Conservation (phyloP, 768 basidiomycete species). For the Glaciozyma antarctica region DNA sequence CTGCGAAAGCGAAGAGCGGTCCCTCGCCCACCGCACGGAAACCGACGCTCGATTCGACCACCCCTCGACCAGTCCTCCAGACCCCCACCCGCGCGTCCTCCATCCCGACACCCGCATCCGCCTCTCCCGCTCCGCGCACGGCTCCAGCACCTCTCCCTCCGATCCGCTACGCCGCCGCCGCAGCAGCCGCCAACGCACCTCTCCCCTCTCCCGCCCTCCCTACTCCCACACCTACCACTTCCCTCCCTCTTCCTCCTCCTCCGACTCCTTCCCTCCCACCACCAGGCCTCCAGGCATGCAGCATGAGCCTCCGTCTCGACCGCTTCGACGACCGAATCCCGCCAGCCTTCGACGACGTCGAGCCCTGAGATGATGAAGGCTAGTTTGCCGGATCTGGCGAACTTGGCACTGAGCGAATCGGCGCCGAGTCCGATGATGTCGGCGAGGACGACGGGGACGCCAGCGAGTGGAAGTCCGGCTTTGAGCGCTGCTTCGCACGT, state of each 20-base stretch:
- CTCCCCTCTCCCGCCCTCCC: constrained; percentile 6
- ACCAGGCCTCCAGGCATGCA: constrained; percentile 43
- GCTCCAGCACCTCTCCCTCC: constrained; percentile 50
- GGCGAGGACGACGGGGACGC: constrained; percentile 1
- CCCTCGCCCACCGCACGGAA: constrained; percentile 11
- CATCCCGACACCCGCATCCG: constrained; percentile 7
- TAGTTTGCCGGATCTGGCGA: constrained; percentile 9
- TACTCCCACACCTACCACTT: background rate
- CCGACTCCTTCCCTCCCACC: constrained; percentile 34
- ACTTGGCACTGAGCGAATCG: background rate
- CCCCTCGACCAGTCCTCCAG: constrained; percentile 2
- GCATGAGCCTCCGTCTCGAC: constrained; percentile 29
- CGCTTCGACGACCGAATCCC: constrained; percentile 36
- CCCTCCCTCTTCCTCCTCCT: background rate
- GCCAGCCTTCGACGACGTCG: constrained; percentile 1
- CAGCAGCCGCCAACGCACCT: constrained; percentile 52
- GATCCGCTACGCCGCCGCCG: constrained; percentile 84
- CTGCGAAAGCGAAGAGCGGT: constrained; percentile 2
- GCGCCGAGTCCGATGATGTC: constrained; percentile 22
- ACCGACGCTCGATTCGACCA: constrained; percentile 17
- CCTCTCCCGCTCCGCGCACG: constrained; percentile 22
- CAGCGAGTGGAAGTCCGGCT: constrained; percentile 6
- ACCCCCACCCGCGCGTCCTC: constrained; percentile 21
- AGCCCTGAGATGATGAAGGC: constrained; percentile 6
- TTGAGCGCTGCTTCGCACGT: constrained; percentile 5